A percentile compares a stretch with the other conserved stretches of the same genome.
Evolutionary conservation across 1,284 basidiomycete genomes (phyloP).

Genomic region (Sanghuangporus weigelae): DNA sequence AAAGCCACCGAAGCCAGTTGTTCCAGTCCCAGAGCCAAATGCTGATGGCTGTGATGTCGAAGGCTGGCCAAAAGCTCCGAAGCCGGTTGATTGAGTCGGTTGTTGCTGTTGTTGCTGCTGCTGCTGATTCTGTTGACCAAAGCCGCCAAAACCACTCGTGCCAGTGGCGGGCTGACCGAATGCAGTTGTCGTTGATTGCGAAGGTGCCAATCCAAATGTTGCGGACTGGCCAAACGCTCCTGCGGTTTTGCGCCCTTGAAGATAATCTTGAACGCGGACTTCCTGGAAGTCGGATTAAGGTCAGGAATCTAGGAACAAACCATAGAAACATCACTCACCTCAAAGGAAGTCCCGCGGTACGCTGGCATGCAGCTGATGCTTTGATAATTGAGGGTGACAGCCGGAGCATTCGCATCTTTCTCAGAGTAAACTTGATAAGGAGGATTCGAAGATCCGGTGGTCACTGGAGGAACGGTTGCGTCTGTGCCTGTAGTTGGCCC

Average conservation of each 20-base stretch:
- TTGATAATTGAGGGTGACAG: constrained; percentile 25
- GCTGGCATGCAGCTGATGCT: constrained; percentile 28
- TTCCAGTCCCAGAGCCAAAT: constrained; percentile 16
- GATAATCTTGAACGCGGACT: constrained; percentile 27
- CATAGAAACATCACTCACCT: constrained; percentile 17
- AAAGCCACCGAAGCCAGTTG: constrained; percentile 34
- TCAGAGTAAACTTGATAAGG: constrained; percentile 23
- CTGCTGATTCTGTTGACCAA: constrained; percentile 39
- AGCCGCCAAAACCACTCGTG: constrained; percentile 34
- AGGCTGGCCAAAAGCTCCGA: constrained; percentile 29
- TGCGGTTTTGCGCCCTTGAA: constrained; percentile 27
- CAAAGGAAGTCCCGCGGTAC: constrained; percentile 26
- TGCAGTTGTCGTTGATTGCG: constrained; percentile 28
- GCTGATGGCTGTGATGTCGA: constrained; percentile 16
- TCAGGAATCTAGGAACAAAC: not conserved
- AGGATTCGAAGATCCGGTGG: constrained; percentile 24
- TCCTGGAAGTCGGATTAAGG: constrained; percentile 18
- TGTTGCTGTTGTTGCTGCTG: too few relatives aligned
- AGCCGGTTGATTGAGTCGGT: constrained; percentile 9
- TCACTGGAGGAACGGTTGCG: constrained; percentile 14
- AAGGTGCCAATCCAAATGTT: constrained; percentile 24
- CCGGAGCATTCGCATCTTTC: constrained; percentile 21
- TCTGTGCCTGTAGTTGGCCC: constrained; percentile 15
- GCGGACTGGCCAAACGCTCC: constrained; percentile 29
- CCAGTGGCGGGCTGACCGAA: constrained; percentile 28